Conservation (phyloP, 768 basidiomycete species). For the Rhodocollybia butyracea region DNA sequence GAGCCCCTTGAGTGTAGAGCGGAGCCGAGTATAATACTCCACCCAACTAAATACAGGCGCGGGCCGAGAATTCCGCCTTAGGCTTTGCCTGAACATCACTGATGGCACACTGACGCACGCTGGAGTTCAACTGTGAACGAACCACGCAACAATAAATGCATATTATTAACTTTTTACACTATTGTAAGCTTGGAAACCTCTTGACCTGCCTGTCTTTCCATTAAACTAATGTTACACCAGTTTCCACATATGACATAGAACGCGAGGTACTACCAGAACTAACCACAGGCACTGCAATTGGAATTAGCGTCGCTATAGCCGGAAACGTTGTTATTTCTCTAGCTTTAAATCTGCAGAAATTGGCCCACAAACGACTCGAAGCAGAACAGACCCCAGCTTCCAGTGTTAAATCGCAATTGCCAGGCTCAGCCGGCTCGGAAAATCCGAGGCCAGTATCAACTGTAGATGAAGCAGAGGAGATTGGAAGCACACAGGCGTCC, state of each 20-base stretch:
- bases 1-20: too few relatives aligned
- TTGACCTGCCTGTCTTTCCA: background rate
- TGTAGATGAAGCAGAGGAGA: constrained; percentile 9
- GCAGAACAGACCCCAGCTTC: constrained; percentile 19
- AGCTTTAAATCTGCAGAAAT: constrained; percentile 90
- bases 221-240: background rate
- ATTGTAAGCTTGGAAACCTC: background rate
- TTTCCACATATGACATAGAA: background rate
- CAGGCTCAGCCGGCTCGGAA: background rate
- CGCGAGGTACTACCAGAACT: constrained; percentile 50
- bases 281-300: constrained; percentile 57
- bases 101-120: too few relatives aligned
- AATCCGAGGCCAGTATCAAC: constrained; percentile 1
- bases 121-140: too few relatives aligned
- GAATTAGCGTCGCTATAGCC: constrained; percentile 77
- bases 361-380: constrained; percentile 76
- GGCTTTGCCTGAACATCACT: too few relatives aligned
- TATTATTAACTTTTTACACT: background rate
- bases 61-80: too few relatives aligned
- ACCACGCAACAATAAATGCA: too few relatives aligned
- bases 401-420: background rate
- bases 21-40: too few relatives aligned
- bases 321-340: constrained; percentile 89
- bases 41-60: too few relatives aligned
- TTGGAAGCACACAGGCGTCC: background rate